Conservation (phyloP, 306 rosid genomes). For the Acmispon strigosus region DNA sequence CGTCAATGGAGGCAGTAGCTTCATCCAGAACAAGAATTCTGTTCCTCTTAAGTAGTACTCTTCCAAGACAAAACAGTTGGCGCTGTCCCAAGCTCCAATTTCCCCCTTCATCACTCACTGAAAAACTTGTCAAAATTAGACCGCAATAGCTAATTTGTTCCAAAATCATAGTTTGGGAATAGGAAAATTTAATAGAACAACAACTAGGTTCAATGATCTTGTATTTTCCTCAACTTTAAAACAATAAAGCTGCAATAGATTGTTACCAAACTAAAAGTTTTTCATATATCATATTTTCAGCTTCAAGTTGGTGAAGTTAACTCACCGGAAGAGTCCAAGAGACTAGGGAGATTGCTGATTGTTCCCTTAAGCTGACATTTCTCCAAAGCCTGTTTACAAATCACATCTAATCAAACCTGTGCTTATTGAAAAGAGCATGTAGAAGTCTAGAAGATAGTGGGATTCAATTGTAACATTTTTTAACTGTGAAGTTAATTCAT, state of each 20-base stretch:
- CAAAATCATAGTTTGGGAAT: background rate
- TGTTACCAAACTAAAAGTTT: background rate
- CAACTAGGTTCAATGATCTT: background rate
- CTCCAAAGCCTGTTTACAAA: constrained; percentile 47
- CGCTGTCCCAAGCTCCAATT: constrained; percentile 84
- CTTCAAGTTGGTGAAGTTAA: background rate
- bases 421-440: background rate
- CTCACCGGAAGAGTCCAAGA: constrained; percentile 64
- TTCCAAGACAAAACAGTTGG: constrained; percentile 75
- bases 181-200: background rate
- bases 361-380: constrained; percentile 73
- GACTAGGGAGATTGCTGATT: constrained; percentile 46
- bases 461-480: background rate
- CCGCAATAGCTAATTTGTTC: background rate
- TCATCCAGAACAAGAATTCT: constrained; percentile 73
- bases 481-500: background rate
- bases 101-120: constrained; percentile 85
- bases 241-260: background rate
- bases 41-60: constrained; percentile 68
- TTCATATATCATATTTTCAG: background rate
- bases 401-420: background rate
- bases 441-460: background rate
- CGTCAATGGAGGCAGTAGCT: constrained; percentile 80
- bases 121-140: background rate
- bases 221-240: too few relatives aligned